Base-by-base conservation (phyloP, 2,329 filamentous ascomycete species). In the Fusarium chlamydosporum region DNA sequence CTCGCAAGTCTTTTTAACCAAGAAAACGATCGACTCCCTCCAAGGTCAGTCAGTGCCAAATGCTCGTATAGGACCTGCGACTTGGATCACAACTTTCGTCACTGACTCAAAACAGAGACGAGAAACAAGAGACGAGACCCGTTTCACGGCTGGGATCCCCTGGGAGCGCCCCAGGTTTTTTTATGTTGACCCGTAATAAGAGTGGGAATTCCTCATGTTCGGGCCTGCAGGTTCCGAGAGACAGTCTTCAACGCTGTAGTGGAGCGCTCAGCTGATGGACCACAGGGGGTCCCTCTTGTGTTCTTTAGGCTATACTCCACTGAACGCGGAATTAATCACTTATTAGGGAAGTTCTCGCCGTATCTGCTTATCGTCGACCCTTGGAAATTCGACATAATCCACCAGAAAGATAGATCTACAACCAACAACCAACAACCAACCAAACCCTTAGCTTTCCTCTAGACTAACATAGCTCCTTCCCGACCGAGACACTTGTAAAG, bases 101-200 rank as follows among this genome's bases (percentile, higher is more conserved):
- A 38, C 47, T 51, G 47, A 51, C 47, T 34, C 47, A 51, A 40
- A 51, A 51, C 47, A 50, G 47, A 50, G 47, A 50, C 47, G 47
- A 50, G 47, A 50, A 50, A 37, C 23, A 27, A 50, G 46, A 50
- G 46, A 50, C 46, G 46, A 38, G 46, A 27, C 47, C 34, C 34
- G 47, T 51, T 51, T 51, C 47, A 51, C 35, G 29, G 23, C 47
- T 51, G 34, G 47, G 47, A 51, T 40, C 47, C 47, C 47, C 47
- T 51, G 47, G 20, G n/a, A 40, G 33, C 47, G 47, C 47, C 47
- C 47, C 47, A 51, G 47, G 47, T 51, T 51, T 51, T 48, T 51
- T 15, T 50, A 27, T 51, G 33, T 38, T 29, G 47, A 20, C 34
- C 47, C 23, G 26, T 27, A 29, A 40, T 29, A 4, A 8, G 35